phyloP scores from a whole-genome alignment of 2,329 filamentous ascomycete genomes.

The Lasiodiplodia sp. region DNA sequence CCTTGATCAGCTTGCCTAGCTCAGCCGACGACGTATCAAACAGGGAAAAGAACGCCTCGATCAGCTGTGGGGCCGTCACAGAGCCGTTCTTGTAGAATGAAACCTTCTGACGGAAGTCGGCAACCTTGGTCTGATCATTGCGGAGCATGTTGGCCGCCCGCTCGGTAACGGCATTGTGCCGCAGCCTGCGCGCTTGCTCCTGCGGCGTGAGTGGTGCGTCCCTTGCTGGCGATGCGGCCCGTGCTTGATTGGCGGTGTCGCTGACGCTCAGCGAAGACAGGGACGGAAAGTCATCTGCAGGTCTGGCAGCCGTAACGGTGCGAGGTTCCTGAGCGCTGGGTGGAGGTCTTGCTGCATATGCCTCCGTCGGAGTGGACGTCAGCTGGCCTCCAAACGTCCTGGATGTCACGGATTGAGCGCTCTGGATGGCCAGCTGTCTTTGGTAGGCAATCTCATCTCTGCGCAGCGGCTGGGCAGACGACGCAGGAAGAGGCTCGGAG shows the following conservation, averaged over 20 bases:
- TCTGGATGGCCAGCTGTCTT: conserved; percentile 89
- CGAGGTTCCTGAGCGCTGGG: conserved; percentile 44
- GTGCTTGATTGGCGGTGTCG: conserved; percentile 29
- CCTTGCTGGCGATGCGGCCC: conserved; percentile 42
- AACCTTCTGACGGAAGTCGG: conserved; percentile 79
- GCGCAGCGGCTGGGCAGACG: conserved; percentile 79
- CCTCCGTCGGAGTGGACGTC: conserved; percentile 55
- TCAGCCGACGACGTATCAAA: conserved; percentile 84
- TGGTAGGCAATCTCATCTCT: conserved; percentile 92
- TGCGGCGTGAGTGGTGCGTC: conserved; percentile 69
- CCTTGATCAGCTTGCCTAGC: conserved; percentile 86
- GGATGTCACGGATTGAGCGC: conserved; percentile 78
- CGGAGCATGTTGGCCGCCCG: conserved; percentile 82
- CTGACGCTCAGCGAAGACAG: conserved; percentile 23
- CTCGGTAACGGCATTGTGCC: conserved; percentile 85
- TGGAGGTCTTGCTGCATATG: conserved; percentile 57
- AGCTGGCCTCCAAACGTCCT: conserved; percentile 87
- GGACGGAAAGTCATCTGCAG: conserved; percentile 32
- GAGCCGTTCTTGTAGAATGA: conserved; percentile 76
- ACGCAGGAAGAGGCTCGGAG: conserved; percentile 76
- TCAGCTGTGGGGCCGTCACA: conserved; percentile 76
- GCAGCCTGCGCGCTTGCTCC: conserved; percentile 79
- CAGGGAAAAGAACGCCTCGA: conserved; percentile 86
- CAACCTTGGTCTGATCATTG: conserved; percentile 77
- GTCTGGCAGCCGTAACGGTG: conserved; percentile 50